A percentile compares a stretch with the other conserved stretches of the same genome.
Evolutionary conservation across 1,139 yeast genomes (phyloP).

Genomic region (Lodderomyces metapsilosis): DNA sequence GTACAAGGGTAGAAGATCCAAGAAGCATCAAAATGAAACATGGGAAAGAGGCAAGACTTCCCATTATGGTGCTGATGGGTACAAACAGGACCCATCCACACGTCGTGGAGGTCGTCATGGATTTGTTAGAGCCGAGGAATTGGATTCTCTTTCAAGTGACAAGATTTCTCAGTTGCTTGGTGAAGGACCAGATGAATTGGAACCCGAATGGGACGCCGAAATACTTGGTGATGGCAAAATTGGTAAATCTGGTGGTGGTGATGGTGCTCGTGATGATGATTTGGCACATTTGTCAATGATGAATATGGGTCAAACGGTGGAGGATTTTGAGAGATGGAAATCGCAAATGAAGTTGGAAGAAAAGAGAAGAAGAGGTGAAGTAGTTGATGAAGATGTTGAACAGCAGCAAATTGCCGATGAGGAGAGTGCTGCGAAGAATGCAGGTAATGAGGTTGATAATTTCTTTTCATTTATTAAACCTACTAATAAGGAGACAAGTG

Average conservation of each 20-base stretch:
- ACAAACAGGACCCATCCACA: not conserved
- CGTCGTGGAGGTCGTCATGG: constrained; percentile 13
- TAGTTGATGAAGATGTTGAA: constrained; percentile 25
- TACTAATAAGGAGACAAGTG: constrained; percentile 21
- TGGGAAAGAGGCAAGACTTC: constrained; percentile 30
- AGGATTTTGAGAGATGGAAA: constrained; percentile 74
- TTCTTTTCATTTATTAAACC: constrained; percentile 48
- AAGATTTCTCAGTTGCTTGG: constrained; percentile 34
- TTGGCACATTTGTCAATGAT: constrained; percentile 15
- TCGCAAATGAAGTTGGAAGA: constrained; percentile 58
- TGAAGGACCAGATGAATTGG: constrained; percentile 39
- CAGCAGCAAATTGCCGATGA: constrained; percentile 10
- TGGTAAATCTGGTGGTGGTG: constrained; percentile 4
- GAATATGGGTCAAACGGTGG: constrained; percentile 56
- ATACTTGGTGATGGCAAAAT: constrained; percentile 6
- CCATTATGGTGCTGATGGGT: not conserved
- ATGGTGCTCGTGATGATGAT: constrained; percentile 18
- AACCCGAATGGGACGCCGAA: constrained; percentile 50
- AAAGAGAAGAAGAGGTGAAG: constrained; percentile 50
- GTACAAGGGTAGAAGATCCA: constrained; percentile 9
- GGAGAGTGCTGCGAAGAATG: constrained; percentile 18
- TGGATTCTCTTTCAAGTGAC: constrained; percentile 29
- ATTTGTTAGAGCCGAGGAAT: constrained; percentile 22
- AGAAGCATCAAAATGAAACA: constrained; percentile 21
- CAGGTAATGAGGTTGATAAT: constrained; percentile 50